Evolutionary conservation across 495 filamentous ascomycete genomes (phyloP).

Genomic region (Hypoxylon lienhwacheense): DNA sequence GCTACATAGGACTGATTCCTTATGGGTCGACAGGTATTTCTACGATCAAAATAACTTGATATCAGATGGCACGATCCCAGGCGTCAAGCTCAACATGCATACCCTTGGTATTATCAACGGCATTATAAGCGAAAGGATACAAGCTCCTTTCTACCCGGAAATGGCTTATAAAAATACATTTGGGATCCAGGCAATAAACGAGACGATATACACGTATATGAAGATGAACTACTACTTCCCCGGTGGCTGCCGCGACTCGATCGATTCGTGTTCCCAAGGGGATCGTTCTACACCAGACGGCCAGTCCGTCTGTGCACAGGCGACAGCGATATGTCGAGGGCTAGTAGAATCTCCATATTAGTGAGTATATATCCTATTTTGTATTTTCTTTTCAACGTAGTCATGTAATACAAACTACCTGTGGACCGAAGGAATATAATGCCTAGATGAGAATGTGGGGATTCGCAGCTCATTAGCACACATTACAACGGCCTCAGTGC

Average conservation of each 20-base stretch:
- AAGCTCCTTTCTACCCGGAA: slow-evolving; percentile 65
- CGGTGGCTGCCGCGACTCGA: slow-evolving; percentile 49
- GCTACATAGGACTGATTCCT: too few species aligned
- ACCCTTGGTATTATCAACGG: slow-evolving; percentile 66
- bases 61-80: slow-evolving; percentile 44
- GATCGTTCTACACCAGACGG: slow-evolving; percentile 45
- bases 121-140: slow-evolving; percentile 67
- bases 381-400: not conserved
- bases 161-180: slow-evolving; percentile 77
- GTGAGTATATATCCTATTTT: slow-evolving; percentile 17
- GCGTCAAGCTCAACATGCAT: slow-evolving; percentile 56
- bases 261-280: slow-evolving; percentile 43
- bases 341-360: slow-evolving; percentile 53
- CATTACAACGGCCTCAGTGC: too few species aligned
- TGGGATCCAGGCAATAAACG: slow-evolving; percentile 61
- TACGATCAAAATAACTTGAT: slow-evolving; percentile 58
- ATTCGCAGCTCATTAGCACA: too few species aligned
- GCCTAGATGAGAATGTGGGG: not conserved
- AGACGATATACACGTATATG: slow-evolving; percentile 45
- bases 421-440: not conserved
- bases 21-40: slow-evolving; percentile 58
- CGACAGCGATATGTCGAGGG: slow-evolving; percentile 49
- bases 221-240: slow-evolving; percentile 49
- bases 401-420: not conserved
- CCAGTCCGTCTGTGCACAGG: slow-evolving; percentile 43